Evolutionary conservation across 176 grass and related monocot genomes (phyloP), one percentile per base, ranked within the genome.

Genomic region (Zizania latifolia): DNA sequence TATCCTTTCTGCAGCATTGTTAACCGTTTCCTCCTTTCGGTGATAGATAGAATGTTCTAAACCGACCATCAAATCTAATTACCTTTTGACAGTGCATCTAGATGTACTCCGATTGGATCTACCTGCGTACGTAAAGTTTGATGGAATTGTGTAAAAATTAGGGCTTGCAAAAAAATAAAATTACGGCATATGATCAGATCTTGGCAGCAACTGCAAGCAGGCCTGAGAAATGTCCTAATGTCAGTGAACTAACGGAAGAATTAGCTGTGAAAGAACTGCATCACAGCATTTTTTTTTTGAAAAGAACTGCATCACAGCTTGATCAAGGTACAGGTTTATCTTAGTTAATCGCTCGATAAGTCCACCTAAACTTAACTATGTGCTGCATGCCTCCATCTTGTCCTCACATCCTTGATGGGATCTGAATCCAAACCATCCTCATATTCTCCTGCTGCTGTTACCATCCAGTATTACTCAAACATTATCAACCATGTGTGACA

Each of bases 261-360:
- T 87, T 78, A 82, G 91, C 86, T 94, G 81, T 67, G 79, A 82
- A 87, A 86, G n/a, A 85, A 94, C 84, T 88, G 89, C 78, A 85
- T 78, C 67, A 69, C 89, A 80, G 63, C n/a, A n/a, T n/a, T n/a
- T n/a, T n/a, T n/a, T n/a, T n/a, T n/a, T n/a, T n/a, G n/a, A n/a
- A n/a, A n/a, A n/a, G n/a, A n/a, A n/a, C n/a, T n/a, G n/a, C n/a
- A n/a, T n/a, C n/a, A n/a, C n/a, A n/a, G n/a, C 72, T 72, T 79
- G 53, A 68, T 33, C 73, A 44, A 85, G 57, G 87, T 84, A 83
- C 81, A 87, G 30, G 8, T 26, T 75, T 64, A 55, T 63, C 80
- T 60, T 75, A 87, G 61, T 55, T 74, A 70, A 83, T 22, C 10
- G 0, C 0, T 1, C 0, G 75, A 69, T 78, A 75, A 62, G 70